Base-by-base conservation (phyloP, 768 basidiomycete genomes). In the Hericium erinaceus region DNA sequence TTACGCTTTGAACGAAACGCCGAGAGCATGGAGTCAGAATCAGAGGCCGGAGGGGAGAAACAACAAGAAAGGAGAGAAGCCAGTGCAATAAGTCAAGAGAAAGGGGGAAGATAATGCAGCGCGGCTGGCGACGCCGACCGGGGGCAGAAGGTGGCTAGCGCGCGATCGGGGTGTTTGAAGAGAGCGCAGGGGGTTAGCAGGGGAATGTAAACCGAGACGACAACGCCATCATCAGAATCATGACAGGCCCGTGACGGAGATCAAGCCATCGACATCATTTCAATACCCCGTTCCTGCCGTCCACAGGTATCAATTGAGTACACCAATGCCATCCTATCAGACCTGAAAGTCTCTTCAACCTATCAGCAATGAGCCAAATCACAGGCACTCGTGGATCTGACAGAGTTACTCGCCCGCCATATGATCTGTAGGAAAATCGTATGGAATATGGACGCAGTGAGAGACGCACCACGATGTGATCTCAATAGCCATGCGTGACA, bases 1-100 rank as follows among this genome's bases (percentile, higher is more conserved):
- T 59, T 62, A 44, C 60, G 60, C 56, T 48, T 62, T 9, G 61
- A 40, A n/a, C 62, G 58, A 37, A 63, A 57, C 18, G 20, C 38
- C 52, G 58, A 57, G 26, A 62, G 62, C 16, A 57, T 52, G 55
- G 61, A 54, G 20, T 56, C 54, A 26, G 39, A 48, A 20, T 53
- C 54, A 11, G 40, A 15, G 50, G 44, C 59, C 51, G 16, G 13
- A 39, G 11, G 18, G 18, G 22, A 49, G 39, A 54, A 37, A 40
- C 50, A 56, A 48, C 13, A 20, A 39, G 52, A 54, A 37, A 22
- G 41, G 37, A 48, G 33, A 56, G 33, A 49, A 26, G 57, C 38
- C 52, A 41, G 22, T 20, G 26, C 44, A 55, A 55, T 22, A 46
- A 26, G 28, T 28, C n/a, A 26, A 12, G 6, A 37, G n/a, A 53